Evolutionary conservation across 768 basidiomycete species (phyloP).

Genomic region (Amanita inopinata): DNA sequence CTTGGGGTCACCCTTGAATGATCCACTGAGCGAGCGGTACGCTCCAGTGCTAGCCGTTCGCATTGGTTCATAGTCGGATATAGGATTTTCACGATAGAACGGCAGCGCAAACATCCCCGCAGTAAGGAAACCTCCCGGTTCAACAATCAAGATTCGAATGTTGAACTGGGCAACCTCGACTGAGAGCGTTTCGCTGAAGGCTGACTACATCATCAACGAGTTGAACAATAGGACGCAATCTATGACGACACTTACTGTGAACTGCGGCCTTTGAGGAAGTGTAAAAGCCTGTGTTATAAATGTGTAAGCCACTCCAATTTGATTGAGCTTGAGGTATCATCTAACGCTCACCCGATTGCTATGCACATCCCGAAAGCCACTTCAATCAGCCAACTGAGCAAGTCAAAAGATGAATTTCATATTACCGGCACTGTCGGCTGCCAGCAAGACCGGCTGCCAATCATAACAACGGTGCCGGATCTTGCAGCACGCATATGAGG

Average conservation of each 20-base stretch:
- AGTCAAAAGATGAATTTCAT: slow-evolving; percentile 12
- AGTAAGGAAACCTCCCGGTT: slow-evolving; percentile 53
- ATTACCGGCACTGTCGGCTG: slow-evolving; percentile 31
- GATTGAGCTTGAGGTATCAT: no score
- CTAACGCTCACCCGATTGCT: slow-evolving; percentile 1
- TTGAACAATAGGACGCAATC: neutral
- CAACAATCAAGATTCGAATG: slow-evolving; percentile 47
- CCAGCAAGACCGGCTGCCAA: slow-evolving; percentile 49
- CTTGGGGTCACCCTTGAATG: slow-evolving; percentile 45
- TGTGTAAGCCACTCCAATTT: no score
- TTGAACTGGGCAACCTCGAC: slow-evolving; percentile 44
- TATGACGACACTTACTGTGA: slow-evolving; percentile 29
- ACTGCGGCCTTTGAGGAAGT: slow-evolving; percentile 51
- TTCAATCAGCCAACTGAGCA: slow-evolving; percentile 1
- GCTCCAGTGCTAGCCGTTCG: slow-evolving; percentile 22
- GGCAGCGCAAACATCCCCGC: slow-evolving; percentile 37
- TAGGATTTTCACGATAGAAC: slow-evolving; percentile 28
- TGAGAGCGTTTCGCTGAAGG: slow-evolving; percentile 45
- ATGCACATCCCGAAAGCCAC: neutral
- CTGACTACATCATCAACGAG: slow-evolving; percentile 19
- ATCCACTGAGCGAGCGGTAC: slow-evolving; percentile 28
- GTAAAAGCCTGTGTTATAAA: slow-evolving; percentile 20
- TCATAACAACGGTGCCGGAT: slow-evolving; percentile 36
- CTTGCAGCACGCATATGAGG: slow-evolving; percentile 40
- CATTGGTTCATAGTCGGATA: slow-evolving; percentile 40